Evolutionary conservation across 139 green algal genomes (phyloP).

Genomic region (Chlamydomonas sp.): DNA sequence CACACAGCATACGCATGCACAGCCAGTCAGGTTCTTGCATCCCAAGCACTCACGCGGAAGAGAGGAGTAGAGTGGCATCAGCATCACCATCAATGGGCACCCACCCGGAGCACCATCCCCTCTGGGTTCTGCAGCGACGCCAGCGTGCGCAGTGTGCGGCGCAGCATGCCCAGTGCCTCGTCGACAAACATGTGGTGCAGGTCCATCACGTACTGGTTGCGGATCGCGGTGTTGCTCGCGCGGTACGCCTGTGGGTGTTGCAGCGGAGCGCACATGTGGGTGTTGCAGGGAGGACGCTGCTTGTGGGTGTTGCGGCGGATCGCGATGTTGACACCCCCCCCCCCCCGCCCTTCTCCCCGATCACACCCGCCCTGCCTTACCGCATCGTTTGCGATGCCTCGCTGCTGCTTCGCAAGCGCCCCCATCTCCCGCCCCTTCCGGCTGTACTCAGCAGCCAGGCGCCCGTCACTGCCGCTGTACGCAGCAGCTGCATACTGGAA

Average conservation of each 20-base stretch:
- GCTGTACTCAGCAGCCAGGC: constrained; percentile 11
- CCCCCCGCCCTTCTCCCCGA: background rate
- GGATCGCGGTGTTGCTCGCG: constrained; percentile 12
- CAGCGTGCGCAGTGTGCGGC: constrained; percentile 7
- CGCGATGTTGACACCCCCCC: background rate
- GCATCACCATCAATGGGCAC: too few relatives aligned
- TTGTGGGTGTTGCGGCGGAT: too few relatives aligned
- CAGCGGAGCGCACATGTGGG: too few relatives aligned
- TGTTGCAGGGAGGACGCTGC: too few relatives aligned
- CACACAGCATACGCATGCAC: too few relatives aligned
- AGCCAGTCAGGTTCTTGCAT: too few relatives aligned
- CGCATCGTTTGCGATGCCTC: constrained; percentile 1
- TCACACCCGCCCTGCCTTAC: background rate
- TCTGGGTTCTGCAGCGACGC: constrained; percentile 11
- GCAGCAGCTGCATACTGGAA: constrained; percentile 15
- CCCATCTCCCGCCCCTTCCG: constrained; percentile 8
- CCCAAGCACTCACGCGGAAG: too few relatives aligned
- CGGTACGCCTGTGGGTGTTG: constrained; percentile 23
- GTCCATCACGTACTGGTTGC: constrained; percentile 20
- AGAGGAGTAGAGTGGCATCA: too few relatives aligned
- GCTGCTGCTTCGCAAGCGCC: constrained; percentile 11
- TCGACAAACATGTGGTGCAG: constrained; percentile 24
- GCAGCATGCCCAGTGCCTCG: constrained; percentile 18
- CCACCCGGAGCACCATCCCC: constrained; percentile 13
- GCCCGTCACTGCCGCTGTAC: constrained; percentile 16